Evolutionary conservation across 805 yeast genomes (phyloP).

Genomic region (Lipomyces lipofer): DNA sequence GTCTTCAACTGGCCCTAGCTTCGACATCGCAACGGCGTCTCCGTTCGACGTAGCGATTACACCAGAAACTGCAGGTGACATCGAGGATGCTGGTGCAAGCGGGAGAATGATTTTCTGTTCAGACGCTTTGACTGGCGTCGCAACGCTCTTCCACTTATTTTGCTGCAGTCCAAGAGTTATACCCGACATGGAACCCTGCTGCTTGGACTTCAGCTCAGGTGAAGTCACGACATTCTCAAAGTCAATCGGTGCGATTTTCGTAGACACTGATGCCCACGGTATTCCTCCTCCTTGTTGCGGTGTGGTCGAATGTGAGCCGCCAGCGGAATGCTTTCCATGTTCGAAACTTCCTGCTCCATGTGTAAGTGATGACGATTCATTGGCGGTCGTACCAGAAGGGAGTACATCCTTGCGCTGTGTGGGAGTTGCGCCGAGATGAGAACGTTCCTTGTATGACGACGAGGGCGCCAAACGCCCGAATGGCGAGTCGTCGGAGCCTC

Average conservation of each 20-base stretch:
- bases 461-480: conserved; percentile 1
- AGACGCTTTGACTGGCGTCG: too few relatives aligned
- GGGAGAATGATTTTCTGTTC: too few relatives aligned
- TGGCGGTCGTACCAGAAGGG: conserved; percentile 5
- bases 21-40: background rate
- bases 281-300: background rate
- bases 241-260: conserved; percentile 11
- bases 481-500: background rate
- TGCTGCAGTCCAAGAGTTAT: conserved; percentile 22
- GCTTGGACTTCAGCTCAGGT: background rate
- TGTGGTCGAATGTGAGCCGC: background rate
- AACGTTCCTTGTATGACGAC: conserved; percentile 6
- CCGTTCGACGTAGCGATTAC: background rate
- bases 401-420: conserved; percentile 1
- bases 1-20: conserved; percentile 32
- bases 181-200: conserved; percentile 12
- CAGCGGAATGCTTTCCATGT: too few relatives aligned
- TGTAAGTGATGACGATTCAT: conserved; percentile 3
- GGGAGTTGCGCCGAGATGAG: background rate
- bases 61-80: background rate
- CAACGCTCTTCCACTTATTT: background rate
- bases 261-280: conserved; percentile 16
- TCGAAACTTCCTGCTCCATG: too few relatives aligned
- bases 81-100: background rate
- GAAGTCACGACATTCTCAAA: conserved; percentile 1